phyloP scores from a whole-genome alignment of 2,329 filamentous ascomycete genomes.

The Claviceps lovelessii region DNA sequence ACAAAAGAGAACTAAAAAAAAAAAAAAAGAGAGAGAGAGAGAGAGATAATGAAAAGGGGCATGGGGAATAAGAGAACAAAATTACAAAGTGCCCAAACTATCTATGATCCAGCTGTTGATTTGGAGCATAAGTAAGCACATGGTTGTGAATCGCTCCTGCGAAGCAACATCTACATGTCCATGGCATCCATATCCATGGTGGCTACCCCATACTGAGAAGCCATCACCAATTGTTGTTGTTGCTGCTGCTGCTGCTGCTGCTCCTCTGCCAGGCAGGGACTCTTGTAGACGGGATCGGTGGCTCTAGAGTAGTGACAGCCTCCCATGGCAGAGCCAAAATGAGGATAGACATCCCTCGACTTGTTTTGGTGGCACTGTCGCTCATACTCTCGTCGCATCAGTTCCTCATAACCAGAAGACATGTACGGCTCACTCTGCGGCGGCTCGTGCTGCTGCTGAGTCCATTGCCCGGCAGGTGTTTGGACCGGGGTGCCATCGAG shows the following conservation, averaged over 20 bases:
- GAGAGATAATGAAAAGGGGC: background rate
- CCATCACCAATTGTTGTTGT: slow-evolving; percentile 44
- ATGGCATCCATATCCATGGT: slow-evolving; percentile 33
- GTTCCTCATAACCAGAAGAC: slow-evolving; percentile 60
- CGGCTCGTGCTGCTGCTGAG: slow-evolving; percentile 16
- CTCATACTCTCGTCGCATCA: slow-evolving; percentile 51
- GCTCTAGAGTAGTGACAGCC: slow-evolving; percentile 35
- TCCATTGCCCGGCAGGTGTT: slow-evolving; percentile 39
- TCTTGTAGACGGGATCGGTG: slow-evolving; percentile 55
- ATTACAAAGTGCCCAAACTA: background rate
- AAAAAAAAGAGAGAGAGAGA: background rate
- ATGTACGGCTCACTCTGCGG: slow-evolving; percentile 67
- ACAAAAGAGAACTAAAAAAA: background rate
- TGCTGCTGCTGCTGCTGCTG: slow-evolving; percentile 15
- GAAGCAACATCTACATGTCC: slow-evolving; percentile 22
- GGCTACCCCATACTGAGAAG: slow-evolving; percentile 48
- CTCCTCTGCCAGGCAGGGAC: slow-evolving; percentile 24
- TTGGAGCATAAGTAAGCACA: background rate
- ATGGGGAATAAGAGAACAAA: background rate
- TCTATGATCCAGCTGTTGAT: background rate
- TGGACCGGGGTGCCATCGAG: slow-evolving; percentile 41
- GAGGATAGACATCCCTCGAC: slow-evolving; percentile 28
- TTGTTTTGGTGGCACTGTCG: slow-evolving; percentile 18
- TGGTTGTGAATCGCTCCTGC: background rate
- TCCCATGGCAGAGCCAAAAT: slow-evolving; percentile 27